Evolutionary conservation across 2,329 filamentous ascomycete species (phyloP).

Genomic region (Alternaria triticimaculans): DNA sequence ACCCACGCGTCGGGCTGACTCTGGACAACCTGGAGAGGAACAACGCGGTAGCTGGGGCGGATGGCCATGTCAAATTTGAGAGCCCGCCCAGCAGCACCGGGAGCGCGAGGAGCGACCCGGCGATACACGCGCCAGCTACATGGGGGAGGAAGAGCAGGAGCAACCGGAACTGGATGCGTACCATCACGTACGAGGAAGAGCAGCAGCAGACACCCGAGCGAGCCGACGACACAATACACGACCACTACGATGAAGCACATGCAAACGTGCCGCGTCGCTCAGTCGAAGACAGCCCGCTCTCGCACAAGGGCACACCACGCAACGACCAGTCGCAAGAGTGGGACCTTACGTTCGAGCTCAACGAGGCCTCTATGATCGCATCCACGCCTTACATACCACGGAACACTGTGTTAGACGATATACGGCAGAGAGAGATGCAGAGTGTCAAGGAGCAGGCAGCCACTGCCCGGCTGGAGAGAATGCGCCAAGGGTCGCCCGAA

Average conservation of each 20-base stretch:
- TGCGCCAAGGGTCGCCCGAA: conserved; percentile 40
- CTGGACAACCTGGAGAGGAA: conserved; percentile 54
- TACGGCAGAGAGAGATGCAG: conserved; percentile 52
- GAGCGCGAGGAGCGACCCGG: conserved; percentile 49
- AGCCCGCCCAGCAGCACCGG: conserved; percentile 48
- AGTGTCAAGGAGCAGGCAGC: conserved; percentile 44
- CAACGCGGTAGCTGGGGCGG: conserved; percentile 21
- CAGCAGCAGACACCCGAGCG: conserved; percentile 18
- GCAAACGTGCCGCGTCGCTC: conserved; percentile 50
- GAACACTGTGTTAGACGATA: conserved; percentile 52
- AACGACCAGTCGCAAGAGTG: conserved; percentile 31
- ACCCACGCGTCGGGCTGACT: conserved; percentile 50
- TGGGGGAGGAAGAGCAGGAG: conserved; percentile 57
- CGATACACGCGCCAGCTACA: conserved; percentile 52
- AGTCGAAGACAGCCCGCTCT: conserved; percentile 53
- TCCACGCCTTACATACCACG: conserved; percentile 56
- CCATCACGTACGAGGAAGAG: conserved; percentile 42
- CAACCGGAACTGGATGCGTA: conserved; percentile 52
- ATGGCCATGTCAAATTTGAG: conserved; percentile 25
- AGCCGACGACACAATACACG: conserved; percentile 24
- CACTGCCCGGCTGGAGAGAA: conserved; percentile 36
- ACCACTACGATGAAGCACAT: conserved; percentile 21
- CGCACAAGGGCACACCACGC: conserved; percentile 44
- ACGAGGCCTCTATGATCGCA: conserved; percentile 54
- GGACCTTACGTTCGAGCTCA: conserved; percentile 54